phyloP scores from a whole-genome alignment of 2,329 filamentous ascomycete species.

The Aspergillus quadrilineatus region DNA sequence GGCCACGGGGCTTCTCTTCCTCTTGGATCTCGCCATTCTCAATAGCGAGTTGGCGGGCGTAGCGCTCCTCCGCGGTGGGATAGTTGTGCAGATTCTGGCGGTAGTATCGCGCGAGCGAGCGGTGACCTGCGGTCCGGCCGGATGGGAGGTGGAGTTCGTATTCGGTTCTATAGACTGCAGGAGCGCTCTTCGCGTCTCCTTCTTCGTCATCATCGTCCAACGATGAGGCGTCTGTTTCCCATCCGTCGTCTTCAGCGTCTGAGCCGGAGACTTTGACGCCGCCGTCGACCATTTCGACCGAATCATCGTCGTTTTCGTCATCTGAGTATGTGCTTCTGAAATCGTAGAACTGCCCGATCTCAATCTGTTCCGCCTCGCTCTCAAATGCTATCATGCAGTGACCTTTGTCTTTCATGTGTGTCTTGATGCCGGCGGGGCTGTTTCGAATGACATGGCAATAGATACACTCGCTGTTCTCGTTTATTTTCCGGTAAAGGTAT shows the following conservation, averaged over 20 bases:
- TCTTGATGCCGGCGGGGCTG: constrained; percentile 78
- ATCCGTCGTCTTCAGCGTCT: constrained; percentile 64
- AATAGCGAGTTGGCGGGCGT: constrained; percentile 62
- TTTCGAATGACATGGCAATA: constrained; percentile 82
- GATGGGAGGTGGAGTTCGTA: constrained; percentile 91
- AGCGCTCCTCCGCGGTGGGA: constrained; percentile 74
- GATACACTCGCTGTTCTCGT: constrained; percentile 78
- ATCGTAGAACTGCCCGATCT: constrained; percentile 95
- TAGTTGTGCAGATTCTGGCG: constrained; percentile 88
- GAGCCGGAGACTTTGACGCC: constrained; percentile 60
- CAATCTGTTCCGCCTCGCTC: constrained; percentile 83
- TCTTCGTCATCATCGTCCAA: constrained; percentile 82
- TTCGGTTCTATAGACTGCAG: constrained; percentile 83
- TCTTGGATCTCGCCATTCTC: constrained; percentile 50
- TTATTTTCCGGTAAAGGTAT: constrained; percentile 76
- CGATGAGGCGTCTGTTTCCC: constrained; percentile 92
- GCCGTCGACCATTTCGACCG: constrained; percentile 42
- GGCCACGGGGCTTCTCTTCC: constrained; percentile 40
- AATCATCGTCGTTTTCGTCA: constrained; percentile 62
- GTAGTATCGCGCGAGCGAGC: constrained; percentile 83
- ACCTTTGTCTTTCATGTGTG: constrained; percentile 94
- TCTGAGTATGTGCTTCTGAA: constrained; percentile 96
- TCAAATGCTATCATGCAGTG: constrained; percentile 97
- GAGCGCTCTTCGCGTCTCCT: constrained; percentile 75
- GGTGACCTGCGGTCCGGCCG: constrained; percentile 84